These are phyloP conservation scores for Chenopodium formosanum DNA, from an alignment of 148 eudicot genomes.

Conservation along the genomic window DNA sequence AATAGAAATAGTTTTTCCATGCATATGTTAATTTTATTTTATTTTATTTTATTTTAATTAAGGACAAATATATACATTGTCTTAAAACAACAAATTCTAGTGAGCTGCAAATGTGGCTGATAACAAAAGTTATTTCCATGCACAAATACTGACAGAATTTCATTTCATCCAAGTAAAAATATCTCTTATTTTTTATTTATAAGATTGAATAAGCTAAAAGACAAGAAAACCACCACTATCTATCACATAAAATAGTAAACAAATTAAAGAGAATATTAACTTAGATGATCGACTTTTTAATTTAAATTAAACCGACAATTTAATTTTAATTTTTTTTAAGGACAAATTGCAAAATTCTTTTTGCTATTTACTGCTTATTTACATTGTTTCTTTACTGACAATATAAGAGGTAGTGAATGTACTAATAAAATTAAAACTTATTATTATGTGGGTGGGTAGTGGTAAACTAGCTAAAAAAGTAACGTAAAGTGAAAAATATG, in stretches of 20 bases:
- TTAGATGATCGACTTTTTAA: slow-evolving; percentile 17
- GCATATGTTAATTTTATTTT: background rate
- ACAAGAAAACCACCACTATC: background rate
- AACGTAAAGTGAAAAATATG: slow-evolving; percentile 14
- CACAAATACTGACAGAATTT: slow-evolving; percentile 13
- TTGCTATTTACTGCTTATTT: background rate
- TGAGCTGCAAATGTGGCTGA: slow-evolving; percentile 28
- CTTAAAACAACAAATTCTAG: slow-evolving; percentile 20
- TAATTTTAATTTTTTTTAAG: background rate
- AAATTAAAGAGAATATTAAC: slow-evolving; percentile 8
- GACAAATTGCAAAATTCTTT: slow-evolving; percentile 2
- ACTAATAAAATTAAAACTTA: background rate
- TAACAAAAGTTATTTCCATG: slow-evolving; percentile 19
- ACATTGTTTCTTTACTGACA: background rate
- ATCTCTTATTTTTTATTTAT: background rate
- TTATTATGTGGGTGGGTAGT: slow-evolving; percentile 1
- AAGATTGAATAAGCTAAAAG: background rate
- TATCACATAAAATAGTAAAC: background rate
- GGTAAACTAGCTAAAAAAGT: slow-evolving; percentile 27
- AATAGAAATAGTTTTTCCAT: background rate
- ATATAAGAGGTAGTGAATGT: background rate
- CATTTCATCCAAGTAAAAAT: slow-evolving; percentile 3
- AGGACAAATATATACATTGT: slow-evolving; percentile 9
- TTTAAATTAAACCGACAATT: background rate
- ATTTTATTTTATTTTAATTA: slow-evolving; percentile 3